Evolutionary conservation across 768 basidiomycete species (phyloP).

Genomic region (Termitomyces sp.): DNA sequence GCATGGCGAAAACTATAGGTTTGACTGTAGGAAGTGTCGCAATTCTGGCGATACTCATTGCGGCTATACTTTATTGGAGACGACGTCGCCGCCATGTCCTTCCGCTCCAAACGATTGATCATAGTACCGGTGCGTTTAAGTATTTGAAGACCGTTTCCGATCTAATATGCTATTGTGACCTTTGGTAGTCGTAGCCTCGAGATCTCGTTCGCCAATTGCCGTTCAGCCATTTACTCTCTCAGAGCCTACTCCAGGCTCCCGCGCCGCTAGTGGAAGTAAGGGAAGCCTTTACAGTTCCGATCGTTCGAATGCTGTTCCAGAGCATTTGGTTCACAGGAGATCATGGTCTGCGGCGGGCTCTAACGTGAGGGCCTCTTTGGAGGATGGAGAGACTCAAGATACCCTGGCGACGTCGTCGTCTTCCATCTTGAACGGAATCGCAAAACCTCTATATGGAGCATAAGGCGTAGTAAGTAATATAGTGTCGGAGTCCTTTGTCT

Average conservation of each 20-base stretch:
- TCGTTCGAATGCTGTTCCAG: not conserved
- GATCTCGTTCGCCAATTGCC: not conserved
- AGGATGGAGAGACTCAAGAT: not conserved
- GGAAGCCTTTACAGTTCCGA: not conserved
- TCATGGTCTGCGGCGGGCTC: not conserved
- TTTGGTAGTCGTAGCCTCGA: not conserved
- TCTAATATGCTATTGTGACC: not conserved
- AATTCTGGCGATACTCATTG: not conserved
- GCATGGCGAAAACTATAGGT: not conserved
- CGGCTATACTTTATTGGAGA: not conserved
- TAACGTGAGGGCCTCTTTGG: not conserved
- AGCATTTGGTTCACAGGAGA: not conserved
- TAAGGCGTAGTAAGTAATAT: not conserved
- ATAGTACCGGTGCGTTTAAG: not conserved
- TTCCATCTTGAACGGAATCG: not conserved
- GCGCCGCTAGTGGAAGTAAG: not conserved
- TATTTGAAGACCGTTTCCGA: not conserved
- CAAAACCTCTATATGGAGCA: not conserved
- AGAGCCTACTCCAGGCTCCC: not conserved
- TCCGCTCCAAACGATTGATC: not conserved
- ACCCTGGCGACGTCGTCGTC: not conserved
- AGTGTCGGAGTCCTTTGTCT: not conserved
- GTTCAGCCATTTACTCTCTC: constrained; percentile 1
- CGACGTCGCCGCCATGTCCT: not conserved
- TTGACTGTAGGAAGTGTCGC: not conserved